Evolutionary conservation across 805 yeast genomes (phyloP).

Genomic region (Candida oleophila): DNA sequence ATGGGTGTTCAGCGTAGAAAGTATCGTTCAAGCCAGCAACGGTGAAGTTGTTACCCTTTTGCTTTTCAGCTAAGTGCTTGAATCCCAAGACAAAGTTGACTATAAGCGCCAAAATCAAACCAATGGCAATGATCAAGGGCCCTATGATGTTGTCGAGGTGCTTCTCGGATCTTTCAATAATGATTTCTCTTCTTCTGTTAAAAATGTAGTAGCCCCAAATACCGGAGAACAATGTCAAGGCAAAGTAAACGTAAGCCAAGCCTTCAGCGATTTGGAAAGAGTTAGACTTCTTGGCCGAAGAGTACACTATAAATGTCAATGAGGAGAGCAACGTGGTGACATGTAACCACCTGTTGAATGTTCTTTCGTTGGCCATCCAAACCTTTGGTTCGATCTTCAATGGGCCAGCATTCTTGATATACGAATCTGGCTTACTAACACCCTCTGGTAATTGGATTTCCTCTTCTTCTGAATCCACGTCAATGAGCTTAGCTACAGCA

Average conservation of each 20-base stretch:
- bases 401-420: slow-evolving; percentile 87
- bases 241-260: slow-evolving; percentile 80
- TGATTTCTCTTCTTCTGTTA: slow-evolving; percentile 65
- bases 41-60: slow-evolving; percentile 11
- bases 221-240: slow-evolving; percentile 77
- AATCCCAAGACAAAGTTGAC: slow-evolving; percentile 72
- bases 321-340: slow-evolving; percentile 83
- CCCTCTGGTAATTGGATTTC: slow-evolving; percentile 88
- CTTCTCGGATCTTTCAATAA: slow-evolving; percentile 76
- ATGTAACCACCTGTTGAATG: slow-evolving; percentile 93
- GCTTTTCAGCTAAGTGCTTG: slow-evolving; percentile 19
- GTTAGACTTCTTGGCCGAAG: slow-evolving; percentile 67
- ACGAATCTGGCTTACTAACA: slow-evolving; percentile 74
- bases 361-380: slow-evolving; percentile 97
- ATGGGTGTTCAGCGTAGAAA: slow-evolving; percentile 30
- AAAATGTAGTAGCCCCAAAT: slow-evolving; percentile 87
- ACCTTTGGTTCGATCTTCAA: slow-evolving; percentile 95
- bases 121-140: slow-evolving; percentile 75
- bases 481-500: slow-evolving; percentile 46
- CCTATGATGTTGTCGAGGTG: slow-evolving; percentile 91
- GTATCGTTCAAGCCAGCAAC: slow-evolving; percentile 23
- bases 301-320: slow-evolving; percentile 79
- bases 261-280: slow-evolving; percentile 61
- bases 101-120: slow-evolving; percentile 62
- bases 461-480: slow-evolving; percentile 77